Conservation (phyloP, 176 grass and related monocot species). For the Bothriochloa decipiens region DNA sequence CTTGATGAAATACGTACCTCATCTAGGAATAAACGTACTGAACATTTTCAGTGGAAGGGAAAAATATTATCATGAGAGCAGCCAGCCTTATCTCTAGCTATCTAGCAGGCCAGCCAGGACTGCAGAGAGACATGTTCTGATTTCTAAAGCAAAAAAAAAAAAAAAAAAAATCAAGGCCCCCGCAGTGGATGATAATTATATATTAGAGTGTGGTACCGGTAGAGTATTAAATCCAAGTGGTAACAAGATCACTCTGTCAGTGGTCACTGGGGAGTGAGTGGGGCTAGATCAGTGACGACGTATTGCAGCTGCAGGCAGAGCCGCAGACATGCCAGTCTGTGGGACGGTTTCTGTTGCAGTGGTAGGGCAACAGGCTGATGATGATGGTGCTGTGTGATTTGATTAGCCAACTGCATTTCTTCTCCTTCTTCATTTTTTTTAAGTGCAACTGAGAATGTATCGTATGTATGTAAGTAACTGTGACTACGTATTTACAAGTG, state of each 20-base stretch:
- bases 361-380: conserved; percentile 24
- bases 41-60: no score
- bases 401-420: conserved; percentile 32
- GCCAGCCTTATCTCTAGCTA: no score
- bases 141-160: conserved; percentile 18
- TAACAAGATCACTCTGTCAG: conserved; percentile 43
- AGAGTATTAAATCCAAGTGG: conserved; percentile 19
- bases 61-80: no score
- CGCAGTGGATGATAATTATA: conserved; percentile 8
- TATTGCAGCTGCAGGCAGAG: conserved; percentile 21
- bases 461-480: conserved; percentile 17
- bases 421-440: background rate
- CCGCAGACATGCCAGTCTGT: conserved; percentile 42
- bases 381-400: conserved; percentile 27
- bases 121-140: background rate
- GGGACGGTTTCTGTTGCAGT: conserved; percentile 39
- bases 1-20: conserved; percentile 1
- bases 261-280: conserved; percentile 21
- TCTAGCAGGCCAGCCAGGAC: background rate
- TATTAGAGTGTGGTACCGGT: background rate
- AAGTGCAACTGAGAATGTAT: conserved; percentile 4
- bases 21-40: background rate
- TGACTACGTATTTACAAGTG: background rate
- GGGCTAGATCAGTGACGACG: conserved; percentile 19
- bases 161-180: conserved; percentile 31